phyloP scores from a whole-genome alignment of 1,284 basidiomycete genomes.

The Tetrapyrgos nigripes region DNA sequence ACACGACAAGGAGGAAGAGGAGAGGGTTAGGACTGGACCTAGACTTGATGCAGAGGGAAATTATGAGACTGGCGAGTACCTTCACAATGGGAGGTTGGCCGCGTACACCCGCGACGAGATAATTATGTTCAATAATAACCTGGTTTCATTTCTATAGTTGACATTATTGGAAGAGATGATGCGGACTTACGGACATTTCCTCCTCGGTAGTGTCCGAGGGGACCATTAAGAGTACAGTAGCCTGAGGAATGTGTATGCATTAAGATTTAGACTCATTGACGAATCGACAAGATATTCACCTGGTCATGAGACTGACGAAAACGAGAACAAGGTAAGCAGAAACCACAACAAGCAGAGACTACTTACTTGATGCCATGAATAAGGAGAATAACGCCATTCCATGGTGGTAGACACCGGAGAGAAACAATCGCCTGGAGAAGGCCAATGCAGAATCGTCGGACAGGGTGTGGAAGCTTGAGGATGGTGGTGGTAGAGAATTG shows the following conservation, averaged over 20 bases:
- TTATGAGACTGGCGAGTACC: slow-evolving; percentile 40
- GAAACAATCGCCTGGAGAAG: no score
- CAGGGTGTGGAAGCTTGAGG: no score
- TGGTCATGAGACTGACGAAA: slow-evolving; percentile 67
- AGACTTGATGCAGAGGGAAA: neutral
- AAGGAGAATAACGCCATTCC: slow-evolving; percentile 28
- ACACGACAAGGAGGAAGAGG: slow-evolving; percentile 6
- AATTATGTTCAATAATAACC: slow-evolving; percentile 74
- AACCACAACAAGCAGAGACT: slow-evolving; percentile 5
- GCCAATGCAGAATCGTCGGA: no score
- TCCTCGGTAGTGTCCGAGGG: slow-evolving; percentile 73
- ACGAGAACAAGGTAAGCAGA: slow-evolving; percentile 2
- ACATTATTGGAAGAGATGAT: slow-evolving; percentile 1
- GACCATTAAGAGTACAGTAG: slow-evolving; percentile 77
- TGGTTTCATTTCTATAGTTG: slow-evolving; percentile 30
- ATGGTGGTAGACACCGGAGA: neutral
- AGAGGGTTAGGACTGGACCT: no score
- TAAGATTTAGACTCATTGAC: slow-evolving; percentile 13
- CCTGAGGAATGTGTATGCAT: slow-evolving; percentile 47
- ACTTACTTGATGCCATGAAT: slow-evolving; percentile 69
- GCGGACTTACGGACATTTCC: slow-evolving; percentile 69
- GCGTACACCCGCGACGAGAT: slow-evolving; percentile 72
- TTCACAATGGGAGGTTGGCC: slow-evolving; percentile 74
- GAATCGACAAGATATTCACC: slow-evolving; percentile 43
- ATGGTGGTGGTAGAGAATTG: no score